These are phyloP conservation scores for Russula sp. DNA, from an alignment of 768 basidiomycete species.

Conservation along the genomic window DNA sequence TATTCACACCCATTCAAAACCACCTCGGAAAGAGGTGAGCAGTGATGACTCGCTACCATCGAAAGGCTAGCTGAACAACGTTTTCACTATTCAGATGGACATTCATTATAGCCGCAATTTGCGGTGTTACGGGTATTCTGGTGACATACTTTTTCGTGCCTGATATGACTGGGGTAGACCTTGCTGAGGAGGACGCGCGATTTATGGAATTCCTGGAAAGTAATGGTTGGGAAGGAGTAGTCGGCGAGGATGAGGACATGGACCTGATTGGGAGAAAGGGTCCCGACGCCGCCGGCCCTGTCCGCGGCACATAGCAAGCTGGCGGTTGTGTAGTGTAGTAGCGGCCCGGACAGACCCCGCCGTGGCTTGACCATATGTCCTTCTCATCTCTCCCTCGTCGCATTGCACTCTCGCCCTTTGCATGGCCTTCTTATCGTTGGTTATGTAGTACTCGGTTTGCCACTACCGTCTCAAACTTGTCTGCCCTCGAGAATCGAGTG, in stretches of 20 bases:
- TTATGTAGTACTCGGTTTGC: neutral
- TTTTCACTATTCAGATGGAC: conserved; percentile 41
- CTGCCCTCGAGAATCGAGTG: neutral
- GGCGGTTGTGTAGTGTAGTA: no score
- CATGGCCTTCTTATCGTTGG: neutral
- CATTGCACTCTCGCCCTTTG: neutral
- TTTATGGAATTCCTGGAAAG: conserved; percentile 53
- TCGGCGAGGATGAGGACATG: conserved; percentile 48
- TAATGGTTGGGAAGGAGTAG: conserved; percentile 58
- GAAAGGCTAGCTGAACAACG: neutral
- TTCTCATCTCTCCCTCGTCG: conserved; percentile 13
- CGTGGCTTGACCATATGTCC: neutral
- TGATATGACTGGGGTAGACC: conserved; percentile 59
- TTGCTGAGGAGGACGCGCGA: conserved; percentile 55
- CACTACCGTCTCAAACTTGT: neutral
- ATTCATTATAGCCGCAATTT: conserved; percentile 63
- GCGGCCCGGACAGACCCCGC: neutral
- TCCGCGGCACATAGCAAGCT: no score
- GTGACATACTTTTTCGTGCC: conserved; percentile 64
- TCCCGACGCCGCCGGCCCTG: no score
- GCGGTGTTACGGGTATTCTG: conserved; percentile 53
- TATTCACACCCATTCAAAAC: conserved; percentile 59
- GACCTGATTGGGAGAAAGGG: conserved; percentile 3
- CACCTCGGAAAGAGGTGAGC: conserved; percentile 57
- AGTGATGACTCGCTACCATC: neutral